Percentiles rank a stretch among this genome's conserved stretches.
Conservation (phyloP, 192 early-diverging fungal genomes). For the Lobulomyces angularis region DNA sequence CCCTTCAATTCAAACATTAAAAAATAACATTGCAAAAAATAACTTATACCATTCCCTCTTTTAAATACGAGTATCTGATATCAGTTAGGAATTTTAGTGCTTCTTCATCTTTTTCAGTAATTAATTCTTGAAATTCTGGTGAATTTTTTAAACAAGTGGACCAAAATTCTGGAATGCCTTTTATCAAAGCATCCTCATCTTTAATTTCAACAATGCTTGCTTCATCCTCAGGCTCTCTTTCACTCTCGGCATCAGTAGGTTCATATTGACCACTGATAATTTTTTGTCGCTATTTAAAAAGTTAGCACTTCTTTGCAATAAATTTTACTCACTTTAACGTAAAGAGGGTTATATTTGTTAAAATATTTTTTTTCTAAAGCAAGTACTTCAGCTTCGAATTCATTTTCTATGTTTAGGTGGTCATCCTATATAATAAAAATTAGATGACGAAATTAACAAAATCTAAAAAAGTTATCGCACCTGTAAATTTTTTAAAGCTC, state of each 20-base stretch:
- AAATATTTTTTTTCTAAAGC: slow-evolving; percentile 95
- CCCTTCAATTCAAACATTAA: slow-evolving; percentile 29
- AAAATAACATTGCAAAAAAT: background rate
- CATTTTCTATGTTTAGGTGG: slow-evolving; percentile 68
- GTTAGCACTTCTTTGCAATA: too few species aligned
- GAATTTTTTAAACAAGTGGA: slow-evolving; percentile 82
- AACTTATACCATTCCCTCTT: slow-evolving; percentile 52
- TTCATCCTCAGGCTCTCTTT: too few species aligned
- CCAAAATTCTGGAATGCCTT: slow-evolving; percentile 95
- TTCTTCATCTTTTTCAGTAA: slow-evolving; percentile 84
- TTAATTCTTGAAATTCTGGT: slow-evolving; percentile 62
- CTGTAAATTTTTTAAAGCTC: slow-evolving; percentile 80
- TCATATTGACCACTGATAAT: slow-evolving; percentile 70
- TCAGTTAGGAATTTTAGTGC: slow-evolving; percentile 80
- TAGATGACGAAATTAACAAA: background rate
- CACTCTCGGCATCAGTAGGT: slow-evolving; percentile 80
- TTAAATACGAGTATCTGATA: slow-evolving; percentile 71
- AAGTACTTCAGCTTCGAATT: slow-evolving; percentile 88
- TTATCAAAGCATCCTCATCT: slow-evolving; percentile 17
- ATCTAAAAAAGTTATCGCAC: slow-evolving; percentile 11
- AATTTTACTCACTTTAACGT: slow-evolving; percentile 45
- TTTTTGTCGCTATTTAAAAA: slow-evolving; percentile 49
- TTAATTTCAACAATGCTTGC: too few species aligned
- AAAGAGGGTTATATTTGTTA: slow-evolving; percentile 71
- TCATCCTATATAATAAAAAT: slow-evolving; percentile 33